These are phyloP conservation scores for Rhododendron kiyosumense DNA, from an alignment of 148 eudicot genomes.

Conservation along the genomic window DNA sequence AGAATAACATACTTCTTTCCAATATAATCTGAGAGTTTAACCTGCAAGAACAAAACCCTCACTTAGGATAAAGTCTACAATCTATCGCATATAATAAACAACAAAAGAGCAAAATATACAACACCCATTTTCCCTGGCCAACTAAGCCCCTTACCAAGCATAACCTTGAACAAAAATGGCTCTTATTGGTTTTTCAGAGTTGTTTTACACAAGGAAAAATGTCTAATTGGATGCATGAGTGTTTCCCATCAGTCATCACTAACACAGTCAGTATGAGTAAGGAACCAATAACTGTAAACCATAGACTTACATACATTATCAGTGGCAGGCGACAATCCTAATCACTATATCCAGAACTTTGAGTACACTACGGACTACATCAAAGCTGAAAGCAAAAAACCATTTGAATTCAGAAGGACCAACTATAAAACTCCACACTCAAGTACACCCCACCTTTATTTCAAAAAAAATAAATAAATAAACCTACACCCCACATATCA, in stretches of 20 bases:
- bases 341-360: background rate
- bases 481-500: background rate
- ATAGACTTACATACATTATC: background rate
- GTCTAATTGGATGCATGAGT: background rate
- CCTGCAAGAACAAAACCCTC: conserved; percentile 43
- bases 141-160: background rate
- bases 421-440: background rate
- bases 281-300: background rate
- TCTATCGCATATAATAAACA: background rate
- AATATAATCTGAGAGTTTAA: conserved; percentile 82
- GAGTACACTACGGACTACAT: background rate
- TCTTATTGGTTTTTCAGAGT: too few relatives aligned
- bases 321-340: background rate
- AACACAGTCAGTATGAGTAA: background rate
- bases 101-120: background rate
- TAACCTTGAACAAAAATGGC: background rate
- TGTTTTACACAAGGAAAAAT: too few relatives aligned
- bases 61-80: background rate
- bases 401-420: background rate
- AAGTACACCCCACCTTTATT: background rate
- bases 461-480: too few relatives aligned
- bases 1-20: conserved; percentile 96
- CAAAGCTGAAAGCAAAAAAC: background rate
- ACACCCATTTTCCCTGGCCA: background rate
- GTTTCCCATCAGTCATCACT: background rate